Evolutionary conservation across 1,139 yeast species (phyloP).

Genomic region (Blastobotrys ciferrii): DNA sequence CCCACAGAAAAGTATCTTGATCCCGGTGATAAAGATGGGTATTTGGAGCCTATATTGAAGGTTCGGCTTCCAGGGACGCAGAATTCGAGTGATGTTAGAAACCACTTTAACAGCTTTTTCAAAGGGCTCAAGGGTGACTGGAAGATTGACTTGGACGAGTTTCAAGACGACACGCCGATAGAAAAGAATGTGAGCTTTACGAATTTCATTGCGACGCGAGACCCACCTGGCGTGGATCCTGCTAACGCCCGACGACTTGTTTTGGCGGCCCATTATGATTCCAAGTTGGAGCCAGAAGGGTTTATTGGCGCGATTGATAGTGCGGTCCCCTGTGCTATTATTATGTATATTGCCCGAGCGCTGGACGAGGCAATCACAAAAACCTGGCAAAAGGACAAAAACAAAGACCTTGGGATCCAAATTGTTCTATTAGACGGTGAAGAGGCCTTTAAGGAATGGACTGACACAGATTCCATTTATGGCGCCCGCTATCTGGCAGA

Average conservation of each 20-base stretch:
- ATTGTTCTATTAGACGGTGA: conserved; percentile 59
- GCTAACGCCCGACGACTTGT: conserved; percentile 38
- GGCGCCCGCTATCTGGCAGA: conserved; percentile 53
- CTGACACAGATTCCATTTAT: conserved; percentile 50
- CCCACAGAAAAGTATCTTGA: conserved; percentile 21
- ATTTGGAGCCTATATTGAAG: conserved; percentile 35
- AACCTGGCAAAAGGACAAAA: conserved; percentile 26
- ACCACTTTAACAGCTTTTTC: conserved; percentile 37
- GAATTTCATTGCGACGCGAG: conserved; percentile 43
- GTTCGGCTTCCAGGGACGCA: conserved; percentile 48
- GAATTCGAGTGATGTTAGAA: conserved; percentile 40
- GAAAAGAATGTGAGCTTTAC: conserved; percentile 42
- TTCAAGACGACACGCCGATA: conserved; percentile 40
- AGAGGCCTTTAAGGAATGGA: conserved; percentile 54
- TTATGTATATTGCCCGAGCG: conserved; percentile 45
- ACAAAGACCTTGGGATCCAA: conserved; percentile 41
- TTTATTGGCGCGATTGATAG: conserved; percentile 60
- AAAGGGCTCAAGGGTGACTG: conserved; percentile 34
- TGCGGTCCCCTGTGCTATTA: conserved; percentile 54
- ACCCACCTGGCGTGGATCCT: conserved; percentile 28
- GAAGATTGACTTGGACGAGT: conserved; percentile 43
- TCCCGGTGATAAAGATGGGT: conserved; percentile 25
- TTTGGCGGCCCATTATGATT: conserved; percentile 56
- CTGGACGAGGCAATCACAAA: conserved; percentile 31
- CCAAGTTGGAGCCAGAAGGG: conserved; percentile 48